phyloP scores from a whole-genome alignment of 495 filamentous ascomycete species.

The Penicillium ucsense region DNA sequence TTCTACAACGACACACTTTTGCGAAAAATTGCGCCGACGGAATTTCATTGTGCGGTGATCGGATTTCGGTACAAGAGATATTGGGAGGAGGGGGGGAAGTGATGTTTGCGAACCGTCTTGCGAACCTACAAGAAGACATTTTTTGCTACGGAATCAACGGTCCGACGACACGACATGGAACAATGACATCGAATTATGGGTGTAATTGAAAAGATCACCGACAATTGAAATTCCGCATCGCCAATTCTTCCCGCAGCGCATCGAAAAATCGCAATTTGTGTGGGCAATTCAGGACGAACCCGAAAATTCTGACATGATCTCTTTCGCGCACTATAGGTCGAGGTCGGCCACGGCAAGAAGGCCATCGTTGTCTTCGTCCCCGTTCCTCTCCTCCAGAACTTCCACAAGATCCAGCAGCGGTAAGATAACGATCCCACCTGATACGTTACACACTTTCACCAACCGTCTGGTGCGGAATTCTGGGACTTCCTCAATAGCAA shows the following conservation, averaged over 20 bases:
- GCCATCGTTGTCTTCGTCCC: slow-evolving; percentile 99
- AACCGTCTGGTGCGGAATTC: background rate
- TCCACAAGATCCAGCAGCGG: slow-evolving; percentile 99
- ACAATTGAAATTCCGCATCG: slow-evolving; percentile 9
- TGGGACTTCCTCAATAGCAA: too few relatives aligned
- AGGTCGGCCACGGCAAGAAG: slow-evolving; percentile 99
- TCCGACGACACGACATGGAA: too few relatives aligned
- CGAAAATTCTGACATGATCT: slow-evolving; percentile 15
- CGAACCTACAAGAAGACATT: too few relatives aligned
- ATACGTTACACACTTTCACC: background rate
- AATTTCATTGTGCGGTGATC: slow-evolving; percentile 10
- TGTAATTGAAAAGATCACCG: background rate
- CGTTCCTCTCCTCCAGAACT: slow-evolving; percentile 86
- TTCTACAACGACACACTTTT: slow-evolving; percentile 5
- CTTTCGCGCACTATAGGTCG: slow-evolving; percentile 53
- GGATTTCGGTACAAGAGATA: slow-evolving; percentile 4
- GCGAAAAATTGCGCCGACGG: slow-evolving; percentile 6
- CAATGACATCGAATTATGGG: too few relatives aligned
- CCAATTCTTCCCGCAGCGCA: slow-evolving; percentile 3
- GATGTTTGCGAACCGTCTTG: too few relatives aligned
- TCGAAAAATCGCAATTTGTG: slow-evolving; percentile 10
- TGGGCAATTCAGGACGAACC: slow-evolving; percentile 3
- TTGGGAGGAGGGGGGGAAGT: too few relatives aligned
- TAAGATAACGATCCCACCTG: slow-evolving; percentile 35
- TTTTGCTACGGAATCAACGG: too few relatives aligned